Evolutionary conservation across 306 rosid species (phyloP), one percentile per base, ranked within the genome.

Genomic region (Canavalia gladiata): DNA sequence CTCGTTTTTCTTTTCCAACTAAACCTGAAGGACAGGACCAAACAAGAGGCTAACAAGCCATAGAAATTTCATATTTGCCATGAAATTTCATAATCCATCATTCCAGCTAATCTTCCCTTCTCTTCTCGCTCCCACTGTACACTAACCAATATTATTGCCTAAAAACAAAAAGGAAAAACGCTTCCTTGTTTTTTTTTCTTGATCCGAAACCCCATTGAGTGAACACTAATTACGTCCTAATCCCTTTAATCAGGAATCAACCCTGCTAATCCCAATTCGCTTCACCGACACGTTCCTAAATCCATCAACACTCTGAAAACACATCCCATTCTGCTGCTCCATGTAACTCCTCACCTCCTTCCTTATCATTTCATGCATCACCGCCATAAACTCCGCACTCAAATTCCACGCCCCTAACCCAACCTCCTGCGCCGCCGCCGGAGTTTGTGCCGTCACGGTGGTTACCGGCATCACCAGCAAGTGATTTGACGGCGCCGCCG

Each of bases 351-450:
- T 87, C 89, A 95, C 99, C 80, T 95, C 98, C 41, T 81, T 85
- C 83, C 75, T 89, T 81, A 95, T 89, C 99, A 95, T 95, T 64
- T 91, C 98, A 56, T 95, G 98, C 96, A 95, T 92, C 88, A 90
- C 93, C 83, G 76, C 89, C 89, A 93, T 66, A 45, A 95, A 76
- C 84, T 93, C 97, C 11, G 81, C 72, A 31, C 84, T 88, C 55
- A 91, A 79, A 45, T 86, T 90, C 56, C 84, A 80, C 4, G 90
- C 80, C 56, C 84, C 94, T 0, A 77, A 50, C 7, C 81, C 86
- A 30, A 7, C 25, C 71, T 70, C 74, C 4, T 29, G 12, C 5
- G 50, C 80, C 72, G 41, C 59, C 80, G 3, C 78, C 58, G 62
- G 67, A 45, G 80, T 18, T 18, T 18, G 25, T 18, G 25, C 70